These are phyloP conservation scores for Xylariaceae sp. DNA, from an alignment of 2,329 filamentous ascomycete species.

Conservation along the genomic window DNA sequence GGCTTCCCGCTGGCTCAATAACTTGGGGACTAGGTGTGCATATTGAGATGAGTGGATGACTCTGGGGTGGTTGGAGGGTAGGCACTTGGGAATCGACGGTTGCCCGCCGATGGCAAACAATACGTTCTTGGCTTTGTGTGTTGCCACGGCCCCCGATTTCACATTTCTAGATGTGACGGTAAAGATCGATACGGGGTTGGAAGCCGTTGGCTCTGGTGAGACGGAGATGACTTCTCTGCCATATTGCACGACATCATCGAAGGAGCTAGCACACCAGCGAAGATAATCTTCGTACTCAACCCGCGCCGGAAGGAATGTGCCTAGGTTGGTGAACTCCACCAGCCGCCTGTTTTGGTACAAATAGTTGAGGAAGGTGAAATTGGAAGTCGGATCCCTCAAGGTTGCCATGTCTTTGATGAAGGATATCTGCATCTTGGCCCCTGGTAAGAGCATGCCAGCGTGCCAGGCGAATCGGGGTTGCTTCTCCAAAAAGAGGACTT, in stretches of 20 bases:
- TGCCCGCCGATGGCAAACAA: slow-evolving; percentile 64
- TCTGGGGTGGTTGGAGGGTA: slow-evolving; percentile 72
- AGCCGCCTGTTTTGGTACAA: slow-evolving; percentile 82
- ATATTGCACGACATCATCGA: slow-evolving; percentile 76
- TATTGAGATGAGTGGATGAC: slow-evolving; percentile 93
- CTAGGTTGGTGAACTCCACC: slow-evolving; percentile 88
- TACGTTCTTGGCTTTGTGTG: slow-evolving; percentile 69
- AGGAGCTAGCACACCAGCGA: slow-evolving; percentile 86
- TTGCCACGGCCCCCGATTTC: slow-evolving; percentile 60
- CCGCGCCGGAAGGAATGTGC: slow-evolving; percentile 85
- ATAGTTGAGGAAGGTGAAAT: slow-evolving; percentile 97
- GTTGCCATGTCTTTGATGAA: slow-evolving; percentile 97
- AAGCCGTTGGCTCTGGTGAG: slow-evolving; percentile 60
- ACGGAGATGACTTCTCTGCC: slow-evolving; percentile 78
- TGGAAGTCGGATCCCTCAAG: slow-evolving; percentile 82
- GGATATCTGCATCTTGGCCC: slow-evolving; percentile 96
- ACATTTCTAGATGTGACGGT: slow-evolving; percentile 69
- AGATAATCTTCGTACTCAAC: slow-evolving; percentile 96
- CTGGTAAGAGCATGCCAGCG: slow-evolving; percentile 91
- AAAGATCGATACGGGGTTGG: slow-evolving; percentile 67
- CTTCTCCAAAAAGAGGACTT: slow-evolving; percentile 86
- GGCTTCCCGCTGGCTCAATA: slow-evolving; percentile 62
- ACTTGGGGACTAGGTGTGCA: slow-evolving; percentile 65
- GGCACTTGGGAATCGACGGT: slow-evolving; percentile 72
- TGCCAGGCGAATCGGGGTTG: slow-evolving; percentile 89